phyloP scores from a whole-genome alignment of 1,284 basidiomycete species.

The Wallemia ichthyophaga region DNA sequence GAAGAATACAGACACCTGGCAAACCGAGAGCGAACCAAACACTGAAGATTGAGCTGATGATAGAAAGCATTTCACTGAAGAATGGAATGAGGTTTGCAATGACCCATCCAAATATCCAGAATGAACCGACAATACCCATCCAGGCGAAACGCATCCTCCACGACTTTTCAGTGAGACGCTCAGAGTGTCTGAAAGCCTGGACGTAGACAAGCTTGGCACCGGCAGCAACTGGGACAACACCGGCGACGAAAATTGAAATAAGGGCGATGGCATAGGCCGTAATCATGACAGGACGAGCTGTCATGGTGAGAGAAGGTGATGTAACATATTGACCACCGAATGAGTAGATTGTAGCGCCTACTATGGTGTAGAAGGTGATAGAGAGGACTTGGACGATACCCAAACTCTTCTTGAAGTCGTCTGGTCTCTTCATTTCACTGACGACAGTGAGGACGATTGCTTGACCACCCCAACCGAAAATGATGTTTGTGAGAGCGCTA shows the following conservation, averaged over 20 bases:
- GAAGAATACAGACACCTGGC: conserved; percentile 13
- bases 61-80: conserved; percentile 15
- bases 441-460: conserved; percentile 14
- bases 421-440: conserved; percentile 13
- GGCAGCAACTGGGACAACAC: conserved; percentile 13
- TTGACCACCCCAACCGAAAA: conserved; percentile 14
- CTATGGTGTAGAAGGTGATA: conserved; percentile 11
- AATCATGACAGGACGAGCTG: conserved; percentile 10
- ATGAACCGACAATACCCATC: conserved; percentile 11
- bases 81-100: conserved; percentile 14
- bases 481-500: conserved; percentile 13
- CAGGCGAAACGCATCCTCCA: conserved; percentile 10
- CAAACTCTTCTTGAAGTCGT: conserved; percentile 15
- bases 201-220: conserved; percentile 15
- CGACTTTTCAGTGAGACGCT: conserved; percentile 10
- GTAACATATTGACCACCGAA: conserved; percentile 13
- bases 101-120: conserved; percentile 14
- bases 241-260: conserved; percentile 14
- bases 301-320: conserved; percentile 14
- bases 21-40: conserved; percentile 14
- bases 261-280: conserved; percentile 12
- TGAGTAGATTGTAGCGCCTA: conserved; percentile 11
- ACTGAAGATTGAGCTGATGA: conserved; percentile 13
- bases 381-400: conserved; percentile 11
- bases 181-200: conserved; percentile 10